Evolutionary conservation across 768 basidiomycete species (phyloP).

Genomic region (Lentinula sp.): DNA sequence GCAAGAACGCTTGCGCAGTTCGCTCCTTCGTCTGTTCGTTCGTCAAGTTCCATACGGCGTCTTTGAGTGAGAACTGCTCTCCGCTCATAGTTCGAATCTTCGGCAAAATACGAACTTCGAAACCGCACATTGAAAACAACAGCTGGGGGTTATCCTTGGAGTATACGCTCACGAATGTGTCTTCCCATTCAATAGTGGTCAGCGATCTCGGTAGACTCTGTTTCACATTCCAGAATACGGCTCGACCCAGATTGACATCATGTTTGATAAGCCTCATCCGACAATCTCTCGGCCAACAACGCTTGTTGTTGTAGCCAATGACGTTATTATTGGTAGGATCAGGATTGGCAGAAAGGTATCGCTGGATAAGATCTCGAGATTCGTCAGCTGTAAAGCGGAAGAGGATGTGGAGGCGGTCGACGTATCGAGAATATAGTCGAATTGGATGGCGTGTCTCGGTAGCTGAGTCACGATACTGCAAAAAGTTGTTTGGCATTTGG

Average conservation of each 20-base stretch:
- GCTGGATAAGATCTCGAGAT: slow-evolving; percentile 93
- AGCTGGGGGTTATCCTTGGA: slow-evolving; percentile 97
- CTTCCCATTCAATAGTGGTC: slow-evolving; percentile 99
- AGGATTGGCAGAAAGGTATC: slow-evolving; percentile 94
- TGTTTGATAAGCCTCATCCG: slow-evolving; percentile 99
- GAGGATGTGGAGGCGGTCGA: slow-evolving; percentile 90
- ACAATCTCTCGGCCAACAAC: slow-evolving; percentile 99
- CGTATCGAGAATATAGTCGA: slow-evolving; percentile 93
- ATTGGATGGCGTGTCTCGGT: slow-evolving; percentile 99
- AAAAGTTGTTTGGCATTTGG: slow-evolving; percentile 95
- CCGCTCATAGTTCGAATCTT: slow-evolving; percentile 94
- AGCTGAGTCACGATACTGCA: slow-evolving; percentile 91
- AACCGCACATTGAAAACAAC: slow-evolving; percentile 98
- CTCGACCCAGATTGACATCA: slow-evolving; percentile 96
- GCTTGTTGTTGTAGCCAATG: slow-evolving; percentile 98
- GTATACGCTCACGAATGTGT: slow-evolving; percentile 95
- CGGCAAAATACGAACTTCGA: slow-evolving; percentile 95
- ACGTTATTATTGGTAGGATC: slow-evolving; percentile 99
- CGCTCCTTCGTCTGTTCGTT: slow-evolving; percentile 97
- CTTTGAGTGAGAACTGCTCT: slow-evolving; percentile 95
- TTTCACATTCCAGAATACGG: slow-evolving; percentile 99
- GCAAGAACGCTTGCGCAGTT: slow-evolving; percentile 95
- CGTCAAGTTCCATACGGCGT: slow-evolving; percentile 94
- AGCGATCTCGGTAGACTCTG: slow-evolving; percentile 92
- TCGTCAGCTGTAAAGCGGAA: slow-evolving; percentile 99